Evolutionary conservation across 768 basidiomycete species (phyloP).

Genomic region (Suillus subaureus): DNA sequence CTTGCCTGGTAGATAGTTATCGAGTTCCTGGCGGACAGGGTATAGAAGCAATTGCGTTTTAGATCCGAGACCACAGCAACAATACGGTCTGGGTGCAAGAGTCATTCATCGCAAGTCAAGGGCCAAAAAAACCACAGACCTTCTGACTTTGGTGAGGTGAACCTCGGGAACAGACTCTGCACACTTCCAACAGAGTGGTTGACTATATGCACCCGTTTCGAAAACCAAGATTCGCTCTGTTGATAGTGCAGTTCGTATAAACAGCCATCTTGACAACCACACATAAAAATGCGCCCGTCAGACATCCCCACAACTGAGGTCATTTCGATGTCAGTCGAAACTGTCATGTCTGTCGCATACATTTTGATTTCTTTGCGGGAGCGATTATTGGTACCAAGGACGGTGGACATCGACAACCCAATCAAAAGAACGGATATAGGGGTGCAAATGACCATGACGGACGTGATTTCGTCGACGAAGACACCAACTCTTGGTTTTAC

Average conservation of each 20-base stretch:
- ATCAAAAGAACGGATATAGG: constrained; percentile 81
- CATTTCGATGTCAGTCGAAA: constrained; percentile 85
- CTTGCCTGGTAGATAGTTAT: constrained; percentile 69
- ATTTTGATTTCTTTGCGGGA: constrained; percentile 77
- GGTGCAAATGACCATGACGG: constrained; percentile 88
- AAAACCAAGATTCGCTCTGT: constrained; percentile 90
- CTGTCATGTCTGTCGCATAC: constrained; percentile 85
- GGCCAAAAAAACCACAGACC: constrained; percentile 47
- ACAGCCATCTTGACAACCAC: constrained; percentile 80
- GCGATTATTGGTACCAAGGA: constrained; percentile 40
- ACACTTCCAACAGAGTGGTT: constrained; percentile 85
- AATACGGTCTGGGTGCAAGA: constrained; percentile 61
- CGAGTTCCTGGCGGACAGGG: constrained; percentile 63
- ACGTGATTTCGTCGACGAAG: constrained; percentile 91
- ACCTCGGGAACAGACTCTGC: constrained; percentile 77
- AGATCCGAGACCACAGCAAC: constrained; percentile 66
- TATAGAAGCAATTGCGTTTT: constrained; percentile 74
- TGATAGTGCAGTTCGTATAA: constrained; percentile 94
- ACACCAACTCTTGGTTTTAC: constrained; percentile 84
- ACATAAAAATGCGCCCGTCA: constrained; percentile 91
- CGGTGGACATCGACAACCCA: constrained; percentile 63
- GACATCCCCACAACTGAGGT: constrained; percentile 75
- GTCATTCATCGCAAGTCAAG: constrained; percentile 8
- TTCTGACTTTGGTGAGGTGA: constrained; percentile 62
- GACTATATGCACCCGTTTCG: constrained; percentile 78